Conservation (phyloP, 352 stramenopile genomes). For the Thraustotheca clavata region DNA sequence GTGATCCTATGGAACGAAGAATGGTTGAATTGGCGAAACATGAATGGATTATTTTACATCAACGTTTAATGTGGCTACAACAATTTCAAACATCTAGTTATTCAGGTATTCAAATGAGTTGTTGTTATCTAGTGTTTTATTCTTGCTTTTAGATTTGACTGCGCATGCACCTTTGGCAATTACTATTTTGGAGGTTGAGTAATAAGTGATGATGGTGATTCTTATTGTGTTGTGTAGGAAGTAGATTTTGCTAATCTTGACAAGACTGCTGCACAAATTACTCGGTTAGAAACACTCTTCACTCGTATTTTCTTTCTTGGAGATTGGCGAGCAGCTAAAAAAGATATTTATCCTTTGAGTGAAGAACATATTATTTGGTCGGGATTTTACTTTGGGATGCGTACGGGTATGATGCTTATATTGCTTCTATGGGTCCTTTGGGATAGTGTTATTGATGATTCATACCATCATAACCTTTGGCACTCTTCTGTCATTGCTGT, state of each 20-base stretch:
- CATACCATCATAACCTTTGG: constrained; percentile 21
- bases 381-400: constrained; percentile 70
- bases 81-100: neutral
- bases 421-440: constrained; percentile 91
- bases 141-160: neutral
- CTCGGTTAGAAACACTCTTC: neutral
- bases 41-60: constrained; percentile 15
- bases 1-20: neutral
- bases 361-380: constrained; percentile 18
- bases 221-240: neutral
- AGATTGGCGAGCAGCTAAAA: constrained; percentile 4
- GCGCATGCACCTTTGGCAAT: neutral
- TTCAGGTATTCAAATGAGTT: neutral
- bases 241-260: neutral
- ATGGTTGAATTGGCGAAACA: constrained; percentile 11
- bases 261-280: neutral
- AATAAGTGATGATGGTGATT: neutral
- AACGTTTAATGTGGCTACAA: constrained; percentile 7
- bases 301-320: constrained; percentile 1
- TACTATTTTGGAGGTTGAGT: neutral
- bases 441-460: constrained; percentile 77
- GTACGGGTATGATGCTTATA: constrained; percentile 66
- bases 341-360: constrained; percentile 11
- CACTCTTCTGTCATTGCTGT: constrained; percentile 19
- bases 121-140: neutral